These are phyloP conservation scores for Phytophthora brassicae DNA, from an alignment of 352 stramenopile genomes.

Conservation along the genomic window DNA sequence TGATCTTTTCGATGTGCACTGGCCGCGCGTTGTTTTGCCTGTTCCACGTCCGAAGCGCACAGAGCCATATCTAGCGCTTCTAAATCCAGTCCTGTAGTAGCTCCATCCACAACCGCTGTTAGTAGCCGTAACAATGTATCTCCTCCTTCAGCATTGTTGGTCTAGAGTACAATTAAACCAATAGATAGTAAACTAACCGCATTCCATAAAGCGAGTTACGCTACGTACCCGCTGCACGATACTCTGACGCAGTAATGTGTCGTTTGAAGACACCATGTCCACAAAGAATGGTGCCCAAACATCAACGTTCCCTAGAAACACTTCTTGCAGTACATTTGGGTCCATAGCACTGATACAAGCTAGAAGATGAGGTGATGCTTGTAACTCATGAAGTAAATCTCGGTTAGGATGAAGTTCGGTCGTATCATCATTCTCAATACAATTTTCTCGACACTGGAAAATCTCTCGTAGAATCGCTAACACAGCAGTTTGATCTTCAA, in stretches of 20 bases:
- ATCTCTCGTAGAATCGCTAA: constrained; percentile 52
- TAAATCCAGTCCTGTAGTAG: constrained; percentile 49
- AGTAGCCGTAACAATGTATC: constrained; percentile 56
- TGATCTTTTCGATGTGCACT: constrained; percentile 46
- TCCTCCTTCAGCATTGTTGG: constrained; percentile 50
- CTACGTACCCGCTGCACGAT: constrained; percentile 43
- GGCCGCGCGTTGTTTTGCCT: constrained; percentile 38
- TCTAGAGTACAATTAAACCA: constrained; percentile 32
- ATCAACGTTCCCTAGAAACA: constrained; percentile 63
- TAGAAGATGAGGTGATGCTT: constrained; percentile 52
- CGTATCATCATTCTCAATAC: constrained; percentile 11
- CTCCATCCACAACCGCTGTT: constrained; percentile 40
- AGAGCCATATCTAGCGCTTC: constrained; percentile 48
- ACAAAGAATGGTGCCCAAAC: constrained; percentile 72
- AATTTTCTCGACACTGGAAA: constrained; percentile 33
- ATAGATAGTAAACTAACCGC: background rate
- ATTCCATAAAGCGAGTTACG: background rate
- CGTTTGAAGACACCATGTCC: constrained; percentile 50
- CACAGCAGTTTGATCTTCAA: constrained; percentile 63
- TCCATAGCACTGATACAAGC: constrained; percentile 68
- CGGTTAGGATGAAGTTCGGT: constrained; percentile 24
- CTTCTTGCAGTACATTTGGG: constrained; percentile 56
- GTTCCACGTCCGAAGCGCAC: constrained; percentile 33
- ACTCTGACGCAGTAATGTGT: constrained; percentile 56
- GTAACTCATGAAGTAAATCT: constrained; percentile 58